Evolutionary conservation across 2,329 filamentous ascomycete species (phyloP).

Genomic region (Emmonsia crescens): DNA sequence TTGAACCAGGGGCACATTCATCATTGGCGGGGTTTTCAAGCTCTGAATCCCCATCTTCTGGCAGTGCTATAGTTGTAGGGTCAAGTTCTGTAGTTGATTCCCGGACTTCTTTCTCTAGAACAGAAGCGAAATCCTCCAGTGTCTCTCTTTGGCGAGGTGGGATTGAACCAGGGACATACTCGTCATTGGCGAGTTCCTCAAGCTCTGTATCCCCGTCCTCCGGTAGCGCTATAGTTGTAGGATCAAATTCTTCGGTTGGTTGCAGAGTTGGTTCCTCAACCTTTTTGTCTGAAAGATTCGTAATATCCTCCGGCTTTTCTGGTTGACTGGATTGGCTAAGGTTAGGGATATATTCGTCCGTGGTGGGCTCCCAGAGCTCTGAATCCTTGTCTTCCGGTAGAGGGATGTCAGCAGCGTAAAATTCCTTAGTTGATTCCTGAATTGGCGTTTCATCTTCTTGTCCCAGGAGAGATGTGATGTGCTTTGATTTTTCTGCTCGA

Average conservation of each 20-base stretch:
- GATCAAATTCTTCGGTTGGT: background rate
- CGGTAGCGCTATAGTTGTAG: background rate
- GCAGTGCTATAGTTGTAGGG: background rate
- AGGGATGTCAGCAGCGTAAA: background rate
- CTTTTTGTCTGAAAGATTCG: background rate
- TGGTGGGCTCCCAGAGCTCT: background rate
- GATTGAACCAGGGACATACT: background rate
- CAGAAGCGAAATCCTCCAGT: background rate
- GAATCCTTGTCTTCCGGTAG: background rate
- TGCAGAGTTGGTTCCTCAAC: background rate
- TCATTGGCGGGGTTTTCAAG: background rate
- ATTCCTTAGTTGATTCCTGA: background rate
- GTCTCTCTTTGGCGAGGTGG: constrained; percentile 3
- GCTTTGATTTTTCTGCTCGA: constrained; percentile 7
- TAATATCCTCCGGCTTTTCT: background rate
- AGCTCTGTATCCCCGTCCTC: background rate
- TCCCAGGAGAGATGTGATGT: background rate
- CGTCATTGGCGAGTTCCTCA: background rate
- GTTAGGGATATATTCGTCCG: background rate
- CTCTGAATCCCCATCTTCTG: background rate
- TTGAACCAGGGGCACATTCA: constrained; percentile 1
- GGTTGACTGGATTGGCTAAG: background rate
- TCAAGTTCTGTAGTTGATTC: background rate
- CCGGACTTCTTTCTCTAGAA: background rate
- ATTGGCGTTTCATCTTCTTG: background rate